Conservation (phyloP, 805 yeast species). For the Candida suzukii region DNA sequence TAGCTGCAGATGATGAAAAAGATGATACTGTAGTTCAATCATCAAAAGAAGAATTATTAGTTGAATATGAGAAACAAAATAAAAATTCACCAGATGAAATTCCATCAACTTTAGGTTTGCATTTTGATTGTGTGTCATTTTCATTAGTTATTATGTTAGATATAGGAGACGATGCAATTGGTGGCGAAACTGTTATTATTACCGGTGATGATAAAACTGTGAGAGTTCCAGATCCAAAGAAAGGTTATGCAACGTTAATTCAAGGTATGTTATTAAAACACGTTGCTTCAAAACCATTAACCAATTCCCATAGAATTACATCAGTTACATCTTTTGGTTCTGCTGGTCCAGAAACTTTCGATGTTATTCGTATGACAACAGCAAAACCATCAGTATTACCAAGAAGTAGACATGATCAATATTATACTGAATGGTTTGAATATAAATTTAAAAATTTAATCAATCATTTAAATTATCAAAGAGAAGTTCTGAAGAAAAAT, state of each 20-base stretch:
- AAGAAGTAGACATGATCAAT: conserved; percentile 24
- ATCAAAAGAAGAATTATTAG: background rate
- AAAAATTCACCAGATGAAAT: conserved; percentile 26
- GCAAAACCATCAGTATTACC: conserved; percentile 28
- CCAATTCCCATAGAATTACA: conserved; percentile 28
- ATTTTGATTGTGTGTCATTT: conserved; percentile 39
- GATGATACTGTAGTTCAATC: conserved; percentile 8
- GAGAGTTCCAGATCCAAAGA: conserved; percentile 30
- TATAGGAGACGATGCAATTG: conserved; percentile 38
- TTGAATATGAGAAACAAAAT: conserved; percentile 8
- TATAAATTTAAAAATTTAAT: conserved; percentile 24
- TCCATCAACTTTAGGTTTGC: conserved; percentile 41
- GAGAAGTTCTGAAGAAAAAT: conserved; percentile 11
- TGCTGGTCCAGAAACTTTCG: conserved; percentile 19
- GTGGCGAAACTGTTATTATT: conserved; percentile 44
- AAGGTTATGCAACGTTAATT: conserved; percentile 37
- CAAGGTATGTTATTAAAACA: conserved; percentile 42
- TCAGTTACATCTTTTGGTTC: conserved; percentile 26
- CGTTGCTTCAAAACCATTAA: conserved; percentile 39
- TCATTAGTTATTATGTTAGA: conserved; percentile 45
- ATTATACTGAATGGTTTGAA: conserved; percentile 29
- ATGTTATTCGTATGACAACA: conserved; percentile 27
- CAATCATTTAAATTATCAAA: conserved; percentile 15
- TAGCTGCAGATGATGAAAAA: conserved; percentile 22
- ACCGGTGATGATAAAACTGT: conserved; percentile 31